phyloP scores from a whole-genome alignment of 805 yeast species.

The Candida railenensis region DNA sequence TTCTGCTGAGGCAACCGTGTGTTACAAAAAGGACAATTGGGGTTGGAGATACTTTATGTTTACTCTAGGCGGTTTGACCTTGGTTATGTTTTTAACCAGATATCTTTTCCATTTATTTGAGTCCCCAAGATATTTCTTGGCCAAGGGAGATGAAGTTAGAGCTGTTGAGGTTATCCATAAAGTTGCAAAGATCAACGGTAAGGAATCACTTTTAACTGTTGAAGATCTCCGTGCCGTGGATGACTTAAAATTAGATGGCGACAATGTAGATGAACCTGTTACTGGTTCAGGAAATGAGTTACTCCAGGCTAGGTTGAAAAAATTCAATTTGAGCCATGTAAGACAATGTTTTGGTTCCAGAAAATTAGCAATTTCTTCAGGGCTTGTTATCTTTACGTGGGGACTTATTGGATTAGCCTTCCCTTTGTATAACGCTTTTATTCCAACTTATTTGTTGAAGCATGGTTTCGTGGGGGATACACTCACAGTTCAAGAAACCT shows the following conservation, averaged over 20 bases:
- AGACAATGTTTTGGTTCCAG: conserved; percentile 46
- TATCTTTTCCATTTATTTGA: conserved; percentile 46
- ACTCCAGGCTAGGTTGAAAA: conserved; percentile 22
- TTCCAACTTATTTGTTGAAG: conserved; percentile 49
- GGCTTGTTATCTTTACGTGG: conserved; percentile 49
- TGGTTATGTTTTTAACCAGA: conserved; percentile 32
- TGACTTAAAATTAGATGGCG: conserved; percentile 15
- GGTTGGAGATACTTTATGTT: conserved; percentile 63
- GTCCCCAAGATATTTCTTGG: conserved; percentile 54
- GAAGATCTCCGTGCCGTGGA: conserved; percentile 49
- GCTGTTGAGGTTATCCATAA: conserved; percentile 44
- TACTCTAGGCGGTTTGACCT: conserved; percentile 54
- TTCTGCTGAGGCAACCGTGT: conserved; percentile 23
- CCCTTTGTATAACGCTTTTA: conserved; percentile 54
- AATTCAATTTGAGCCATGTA: conserved; percentile 36
- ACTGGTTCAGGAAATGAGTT: conserved; percentile 18
- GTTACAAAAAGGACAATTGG: conserved; percentile 49
- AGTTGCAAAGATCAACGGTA: conserved; percentile 47
- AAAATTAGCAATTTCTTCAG: conserved; percentile 44
- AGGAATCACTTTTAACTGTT: conserved; percentile 39
- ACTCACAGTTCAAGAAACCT: conserved; percentile 29
- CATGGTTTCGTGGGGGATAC: conserved; percentile 32
- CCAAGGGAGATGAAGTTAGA: conserved; percentile 51
- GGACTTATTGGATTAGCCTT: conserved; percentile 57
- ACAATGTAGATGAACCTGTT: conserved; percentile 6